A percentile compares a stretch with the other conserved stretches of the same genome.
phyloP scores from a whole-genome alignment of 352 stramenopile species.

The Halophytophthora polymorphica region DNA sequence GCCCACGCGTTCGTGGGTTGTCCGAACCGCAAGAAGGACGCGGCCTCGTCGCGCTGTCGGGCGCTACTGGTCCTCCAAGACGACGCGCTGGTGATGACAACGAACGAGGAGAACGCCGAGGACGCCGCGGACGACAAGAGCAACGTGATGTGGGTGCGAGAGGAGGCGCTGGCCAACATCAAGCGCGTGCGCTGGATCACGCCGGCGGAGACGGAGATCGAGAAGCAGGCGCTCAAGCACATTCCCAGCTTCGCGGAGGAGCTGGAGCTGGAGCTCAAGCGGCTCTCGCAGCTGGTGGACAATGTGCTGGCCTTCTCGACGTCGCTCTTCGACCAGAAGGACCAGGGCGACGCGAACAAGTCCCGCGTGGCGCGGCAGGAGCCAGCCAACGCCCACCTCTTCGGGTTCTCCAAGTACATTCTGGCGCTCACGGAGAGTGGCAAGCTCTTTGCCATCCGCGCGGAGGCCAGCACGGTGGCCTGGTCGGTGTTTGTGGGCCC shows the following conservation, averaged over 20 bases:
- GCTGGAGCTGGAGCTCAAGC: conserved; percentile 53
- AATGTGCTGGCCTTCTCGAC: conserved; percentile 46
- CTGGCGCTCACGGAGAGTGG: conserved; percentile 70
- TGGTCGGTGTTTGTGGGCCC: conserved; percentile 69
- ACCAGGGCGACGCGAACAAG: conserved; percentile 19
- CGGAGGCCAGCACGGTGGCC: conserved; percentile 64
- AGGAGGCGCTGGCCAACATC: conserved; percentile 76
- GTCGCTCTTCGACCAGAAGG: conserved; percentile 47
- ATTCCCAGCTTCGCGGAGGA: conserved; percentile 78
- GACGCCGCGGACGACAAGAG: conserved; percentile 14
- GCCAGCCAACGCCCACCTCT: conserved; percentile 67
- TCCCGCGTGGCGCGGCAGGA: conserved; percentile 47
- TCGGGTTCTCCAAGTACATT: conserved; percentile 85
- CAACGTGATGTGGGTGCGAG: conserved; percentile 68
- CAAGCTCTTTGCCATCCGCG: conserved; percentile 79
- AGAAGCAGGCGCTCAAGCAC: conserved; percentile 65
- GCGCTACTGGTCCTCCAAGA: conserved; percentile 70
- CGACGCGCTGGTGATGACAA: conserved; percentile 65
- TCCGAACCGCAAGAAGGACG: conserved; percentile 55
- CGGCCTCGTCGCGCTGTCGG: conserved; percentile 36
- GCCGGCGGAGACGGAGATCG: conserved; percentile 68
- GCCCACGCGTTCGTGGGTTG: conserved; percentile 53
- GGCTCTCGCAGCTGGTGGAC: conserved; percentile 45
- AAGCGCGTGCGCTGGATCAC: conserved; percentile 79
- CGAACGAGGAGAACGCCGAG: conserved; percentile 47